Percentiles rank a stretch among this genome's conserved stretches.
phyloP scores from a whole-genome alignment of 495 filamentous ascomycete species.

The Pseudomonodictys pantanalensis region DNA sequence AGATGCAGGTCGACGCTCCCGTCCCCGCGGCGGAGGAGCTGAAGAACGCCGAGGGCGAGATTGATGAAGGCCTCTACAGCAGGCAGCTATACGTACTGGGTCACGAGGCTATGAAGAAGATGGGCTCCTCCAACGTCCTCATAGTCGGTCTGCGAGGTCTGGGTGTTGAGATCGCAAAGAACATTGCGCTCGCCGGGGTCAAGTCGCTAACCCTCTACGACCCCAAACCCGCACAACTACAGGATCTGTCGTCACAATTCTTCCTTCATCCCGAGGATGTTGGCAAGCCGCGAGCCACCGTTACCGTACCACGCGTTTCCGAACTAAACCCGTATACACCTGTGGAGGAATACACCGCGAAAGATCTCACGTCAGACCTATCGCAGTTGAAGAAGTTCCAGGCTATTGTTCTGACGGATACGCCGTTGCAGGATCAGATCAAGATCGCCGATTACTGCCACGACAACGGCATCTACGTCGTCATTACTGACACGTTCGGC shows the following conservation, averaged over 20 bases:
- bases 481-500: constrained; percentile 84
- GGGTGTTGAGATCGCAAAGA: constrained; percentile 98
- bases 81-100: constrained; percentile 96
- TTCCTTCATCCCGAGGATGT: constrained; percentile 88
- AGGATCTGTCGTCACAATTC: constrained; percentile 93
- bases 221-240: constrained; percentile 72
- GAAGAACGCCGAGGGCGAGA: constrained; percentile 61
- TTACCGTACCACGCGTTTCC: constrained; percentile 82
- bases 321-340: constrained; percentile 97
- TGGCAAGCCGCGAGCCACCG: constrained; percentile 83
- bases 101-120: constrained; percentile 99
- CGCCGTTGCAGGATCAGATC: constrained; percentile 73
- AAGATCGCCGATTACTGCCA: constrained; percentile 89
- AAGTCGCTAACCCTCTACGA: constrained; percentile 85
- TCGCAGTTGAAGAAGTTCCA: constrained; percentile 81
- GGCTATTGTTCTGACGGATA: constrained; percentile 85
- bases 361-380: constrained; percentile 65
- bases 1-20: constrained; percentile 77
- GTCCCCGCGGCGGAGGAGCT: constrained; percentile 56
- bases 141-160: constrained; percentile 89
- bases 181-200: constrained; percentile 94
- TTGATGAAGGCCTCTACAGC: constrained; percentile 97
- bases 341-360: constrained; percentile 67
- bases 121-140: constrained; percentile 93
- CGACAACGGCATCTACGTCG: constrained; percentile 82